A percentile compares a stretch with the other conserved stretches of the same genome.
Conservation (phyloP, 495 filamentous ascomycete species). For the Platismatia glauca region DNA sequence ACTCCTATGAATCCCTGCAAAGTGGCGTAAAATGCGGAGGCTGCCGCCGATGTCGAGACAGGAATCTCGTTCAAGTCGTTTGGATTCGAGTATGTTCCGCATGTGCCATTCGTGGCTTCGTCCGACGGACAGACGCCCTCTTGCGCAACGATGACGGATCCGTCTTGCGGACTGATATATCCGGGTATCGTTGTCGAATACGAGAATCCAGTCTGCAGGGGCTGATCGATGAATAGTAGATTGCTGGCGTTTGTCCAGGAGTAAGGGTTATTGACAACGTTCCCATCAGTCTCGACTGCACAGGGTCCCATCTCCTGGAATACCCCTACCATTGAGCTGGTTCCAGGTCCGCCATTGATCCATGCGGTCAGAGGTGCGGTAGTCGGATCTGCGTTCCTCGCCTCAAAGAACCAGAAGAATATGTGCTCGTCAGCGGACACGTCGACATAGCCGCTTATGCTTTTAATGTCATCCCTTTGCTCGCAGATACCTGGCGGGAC, state of each 20-base stretch:
- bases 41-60: not conserved
- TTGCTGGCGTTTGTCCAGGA: constrained; percentile 40
- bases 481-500: constrained; percentile 51
- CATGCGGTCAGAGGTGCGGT: constrained; percentile 46
- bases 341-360: constrained; percentile 52
- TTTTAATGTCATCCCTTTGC: constrained; percentile 43
- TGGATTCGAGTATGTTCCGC: not conserved
- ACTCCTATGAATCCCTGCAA: constrained; percentile 55
- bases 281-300: constrained; percentile 42
- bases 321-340: constrained; percentile 51
- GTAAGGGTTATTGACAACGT: constrained; percentile 41
- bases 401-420: constrained; percentile 47
- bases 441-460: constrained; percentile 48
- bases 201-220: constrained; percentile 53
- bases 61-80: not conserved
- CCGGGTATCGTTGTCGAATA: constrained; percentile 29
- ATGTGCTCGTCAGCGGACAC: constrained; percentile 42
- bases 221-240: constrained; percentile 52
- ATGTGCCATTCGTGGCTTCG: not conserved
- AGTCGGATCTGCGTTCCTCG: constrained; percentile 36
- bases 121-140: not conserved
- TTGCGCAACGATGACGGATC: constrained; percentile 2
- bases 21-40: constrained; percentile 35
- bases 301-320: constrained; percentile 59
- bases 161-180: constrained; percentile 38